phyloP scores from a whole-genome alignment of 2,329 filamentous ascomycete species.

The Xylariaceae sp. region DNA sequence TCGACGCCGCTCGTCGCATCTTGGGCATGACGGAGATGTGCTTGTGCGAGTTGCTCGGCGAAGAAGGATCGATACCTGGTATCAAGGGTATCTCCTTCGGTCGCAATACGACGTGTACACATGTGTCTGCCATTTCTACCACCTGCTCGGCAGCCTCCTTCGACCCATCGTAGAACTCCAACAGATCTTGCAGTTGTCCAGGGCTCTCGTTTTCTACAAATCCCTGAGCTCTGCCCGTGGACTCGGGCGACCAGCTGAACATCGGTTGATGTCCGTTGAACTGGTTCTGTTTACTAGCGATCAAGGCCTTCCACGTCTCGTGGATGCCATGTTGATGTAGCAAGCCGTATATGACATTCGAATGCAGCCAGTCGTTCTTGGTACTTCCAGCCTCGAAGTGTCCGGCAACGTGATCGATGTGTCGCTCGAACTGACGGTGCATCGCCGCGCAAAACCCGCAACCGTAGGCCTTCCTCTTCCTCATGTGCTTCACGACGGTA shows the following conservation, averaged over 20 bases:
- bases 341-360: constrained; percentile 62
- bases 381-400: constrained; percentile 62
- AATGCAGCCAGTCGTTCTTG: constrained; percentile 65
- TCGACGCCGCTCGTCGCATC: constrained; percentile 21
- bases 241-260: constrained; percentile 55
- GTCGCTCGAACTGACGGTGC: constrained; percentile 59
- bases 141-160: constrained; percentile 54
- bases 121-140: constrained; percentile 49
- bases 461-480: constrained; percentile 63
- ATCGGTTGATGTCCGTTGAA: constrained; percentile 49
- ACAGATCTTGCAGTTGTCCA: constrained; percentile 59
- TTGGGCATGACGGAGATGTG: constrained; percentile 16
- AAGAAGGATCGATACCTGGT: constrained; percentile 7
- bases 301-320: constrained; percentile 56
- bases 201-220: constrained; percentile 59
- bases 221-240: constrained; percentile 52
- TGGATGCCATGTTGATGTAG: constrained; percentile 62
- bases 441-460: constrained; percentile 65
- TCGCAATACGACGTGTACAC: constrained; percentile 28
- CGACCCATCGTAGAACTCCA: constrained; percentile 60
- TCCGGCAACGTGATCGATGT: constrained; percentile 64
- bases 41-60: constrained; percentile 13
- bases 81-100: constrained; percentile 19
- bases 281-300: constrained; percentile 40
- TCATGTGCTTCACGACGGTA: constrained; percentile 57